A percentile compares a stretch with the other conserved stretches of the same genome.
phyloP scores from a whole-genome alignment of 306 rosid species.

The Cucurbita ficifolia region DNA sequence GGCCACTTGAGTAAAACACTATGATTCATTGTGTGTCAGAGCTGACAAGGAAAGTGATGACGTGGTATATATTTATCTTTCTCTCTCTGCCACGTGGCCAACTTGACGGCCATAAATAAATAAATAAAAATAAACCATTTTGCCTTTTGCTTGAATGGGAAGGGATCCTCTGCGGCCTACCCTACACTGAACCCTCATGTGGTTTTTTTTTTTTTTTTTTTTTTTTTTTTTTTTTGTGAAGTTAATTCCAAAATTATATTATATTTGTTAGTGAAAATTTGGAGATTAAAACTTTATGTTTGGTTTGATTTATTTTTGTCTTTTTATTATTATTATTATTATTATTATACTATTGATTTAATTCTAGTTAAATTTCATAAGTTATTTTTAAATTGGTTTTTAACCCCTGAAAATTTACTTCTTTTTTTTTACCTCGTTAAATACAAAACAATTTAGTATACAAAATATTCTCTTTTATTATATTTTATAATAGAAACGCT shows the following conservation, averaged over 20 bases:
- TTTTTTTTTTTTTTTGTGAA: not conserved
- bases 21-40: not conserved
- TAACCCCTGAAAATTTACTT: no score
- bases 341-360: no score
- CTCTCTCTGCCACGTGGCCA: not conserved
- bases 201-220: not conserved
- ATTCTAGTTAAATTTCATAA: no score
- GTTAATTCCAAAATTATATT: not conserved
- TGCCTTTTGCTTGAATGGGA: not conserved
- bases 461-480: no score
- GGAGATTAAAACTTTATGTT: not conserved
- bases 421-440: no score
- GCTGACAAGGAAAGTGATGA: slow-evolving; percentile 1
- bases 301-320: no score
- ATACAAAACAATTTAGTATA: no score
- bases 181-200: not conserved
- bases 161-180: not conserved
- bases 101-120: not conserved
- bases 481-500: no score
- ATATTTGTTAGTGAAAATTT: not conserved
- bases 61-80: not conserved
- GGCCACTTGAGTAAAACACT: not conserved
- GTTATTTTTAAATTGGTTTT: no score
- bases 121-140: not conserved
- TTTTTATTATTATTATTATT: no score